These are phyloP conservation scores for Russula ochroleuca DNA, from an alignment of 768 basidiomycete genomes.

Conservation along the genomic window DNA sequence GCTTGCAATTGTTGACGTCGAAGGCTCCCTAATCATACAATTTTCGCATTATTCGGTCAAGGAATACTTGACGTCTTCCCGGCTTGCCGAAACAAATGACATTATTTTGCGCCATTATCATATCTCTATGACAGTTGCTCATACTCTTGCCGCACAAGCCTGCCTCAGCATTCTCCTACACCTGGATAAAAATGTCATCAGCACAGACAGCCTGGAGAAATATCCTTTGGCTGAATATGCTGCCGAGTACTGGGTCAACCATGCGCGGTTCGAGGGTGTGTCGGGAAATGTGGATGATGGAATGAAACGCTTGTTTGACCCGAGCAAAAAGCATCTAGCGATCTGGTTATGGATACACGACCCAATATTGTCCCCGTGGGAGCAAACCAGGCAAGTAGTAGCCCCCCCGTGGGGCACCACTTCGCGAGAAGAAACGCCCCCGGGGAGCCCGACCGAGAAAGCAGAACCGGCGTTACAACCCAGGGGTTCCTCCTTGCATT, in stretches of 20 bases:
- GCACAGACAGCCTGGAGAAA: not conserved
- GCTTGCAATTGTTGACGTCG: not conserved
- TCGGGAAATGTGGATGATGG: not conserved
- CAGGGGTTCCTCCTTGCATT: not conserved
- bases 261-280: not conserved
- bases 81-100: not conserved
- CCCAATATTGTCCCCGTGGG: not conserved
- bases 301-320: not conserved
- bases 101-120: not conserved
- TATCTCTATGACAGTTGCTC: not conserved
- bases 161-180: constrained; percentile 1
- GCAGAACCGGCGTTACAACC: not conserved
- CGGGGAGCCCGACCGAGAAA: no score
- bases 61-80: constrained; percentile 1
- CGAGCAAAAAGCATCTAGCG: not conserved
- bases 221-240: constrained; percentile 4
- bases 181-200: not conserved
- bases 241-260: constrained; percentile 2
- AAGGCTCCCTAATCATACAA: not conserved
- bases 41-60: constrained; percentile 12
- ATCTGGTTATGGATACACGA: constrained; percentile 1
- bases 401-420: no score
- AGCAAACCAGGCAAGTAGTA: not conserved
- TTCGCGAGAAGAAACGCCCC: no score
- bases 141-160: not conserved